phyloP scores from a whole-genome alignment of 768 basidiomycete species.

The Pleurotus ostreatus region DNA sequence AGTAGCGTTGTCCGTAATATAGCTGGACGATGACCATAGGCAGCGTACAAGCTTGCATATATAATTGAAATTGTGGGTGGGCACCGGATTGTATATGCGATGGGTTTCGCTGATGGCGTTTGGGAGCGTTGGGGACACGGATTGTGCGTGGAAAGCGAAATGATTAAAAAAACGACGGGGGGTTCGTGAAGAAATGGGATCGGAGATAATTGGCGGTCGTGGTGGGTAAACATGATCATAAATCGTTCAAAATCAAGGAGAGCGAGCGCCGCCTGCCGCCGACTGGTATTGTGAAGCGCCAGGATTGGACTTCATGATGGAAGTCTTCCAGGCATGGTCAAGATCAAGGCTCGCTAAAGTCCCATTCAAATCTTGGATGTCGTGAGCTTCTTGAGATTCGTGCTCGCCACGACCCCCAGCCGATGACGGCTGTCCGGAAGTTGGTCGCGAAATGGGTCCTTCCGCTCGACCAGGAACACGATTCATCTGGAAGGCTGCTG shows the following conservation, averaged over 20 bases:
- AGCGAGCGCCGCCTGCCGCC: background rate
- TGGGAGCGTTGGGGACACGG: background rate
- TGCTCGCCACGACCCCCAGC: slow-evolving; percentile 14
- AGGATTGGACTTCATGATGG: background rate
- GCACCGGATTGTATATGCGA: background rate
- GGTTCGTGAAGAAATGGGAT: background rate
- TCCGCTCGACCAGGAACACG: slow-evolving; percentile 41
- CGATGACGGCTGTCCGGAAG: slow-evolving; percentile 40
- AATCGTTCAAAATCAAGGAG: background rate
- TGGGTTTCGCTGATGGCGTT: background rate
- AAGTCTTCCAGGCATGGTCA: slow-evolving; percentile 28
- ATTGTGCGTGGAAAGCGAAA: background rate
- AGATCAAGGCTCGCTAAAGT: slow-evolving; percentile 74
- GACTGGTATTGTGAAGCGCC: background rate
- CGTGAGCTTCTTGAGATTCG: slow-evolving; percentile 40
- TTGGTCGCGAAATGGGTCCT: slow-evolving; percentile 47
- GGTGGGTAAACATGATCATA: no score
- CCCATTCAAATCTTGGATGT: slow-evolving; percentile 68
- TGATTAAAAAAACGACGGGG: background rate
- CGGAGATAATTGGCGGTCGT: no score
- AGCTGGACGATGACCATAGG: background rate
- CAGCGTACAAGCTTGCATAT: background rate
- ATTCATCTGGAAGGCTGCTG: slow-evolving; percentile 32
- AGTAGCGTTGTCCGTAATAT: slow-evolving; percentile 6
- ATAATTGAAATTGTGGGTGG: background rate